Percentiles rank a stretch among this genome's conserved stretches.
These are phyloP conservation scores for Pseudogymnoascus pannorum DNA, from an alignment of 2,329 filamentous ascomycete genomes.

Conservation along the genomic window DNA sequence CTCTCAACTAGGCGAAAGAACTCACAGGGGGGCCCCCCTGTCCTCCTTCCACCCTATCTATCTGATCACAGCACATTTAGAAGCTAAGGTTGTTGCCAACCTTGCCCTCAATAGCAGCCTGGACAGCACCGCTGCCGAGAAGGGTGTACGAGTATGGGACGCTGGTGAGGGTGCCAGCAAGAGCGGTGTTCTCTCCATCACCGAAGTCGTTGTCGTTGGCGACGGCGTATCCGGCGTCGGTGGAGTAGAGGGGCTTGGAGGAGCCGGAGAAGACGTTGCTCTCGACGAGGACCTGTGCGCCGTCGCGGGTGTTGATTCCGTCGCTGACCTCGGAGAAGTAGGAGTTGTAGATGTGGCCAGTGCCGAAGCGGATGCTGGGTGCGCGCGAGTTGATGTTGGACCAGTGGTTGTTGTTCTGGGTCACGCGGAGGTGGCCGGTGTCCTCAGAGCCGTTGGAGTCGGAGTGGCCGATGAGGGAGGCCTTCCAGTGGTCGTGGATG, in stretches of 20 bases:
- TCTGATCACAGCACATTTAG: slow-evolving; percentile 16
- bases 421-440: slow-evolving; percentile 54
- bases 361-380: slow-evolving; percentile 60
- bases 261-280: slow-evolving; percentile 43
- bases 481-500: slow-evolving; percentile 55
- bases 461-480: slow-evolving; percentile 52
- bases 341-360: slow-evolving; percentile 53
- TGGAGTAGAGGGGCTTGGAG: slow-evolving; percentile 39
- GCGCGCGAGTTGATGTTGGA: slow-evolving; percentile 55
- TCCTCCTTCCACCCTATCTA: neutral
- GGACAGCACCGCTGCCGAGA: slow-evolving; percentile 42
- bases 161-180: slow-evolving; percentile 41
- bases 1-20: neutral
- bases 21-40: neutral
- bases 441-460: slow-evolving; percentile 53
- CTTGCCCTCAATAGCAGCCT: slow-evolving; percentile 29
- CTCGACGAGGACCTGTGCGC: slow-evolving; percentile 52
- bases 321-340: slow-evolving; percentile 39
- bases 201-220: slow-evolving; percentile 41
- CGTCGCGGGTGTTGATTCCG: slow-evolving; percentile 49
- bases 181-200: slow-evolving; percentile 40
- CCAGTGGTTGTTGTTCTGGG: slow-evolving; percentile 62
- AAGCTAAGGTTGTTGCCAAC: slow-evolving; percentile 31
- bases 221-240: slow-evolving; percentile 38
- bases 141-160: slow-evolving; percentile 48